Base-by-base conservation (phyloP, 2,329 filamentous ascomycete species). In the Penicillium sp. region DNA sequence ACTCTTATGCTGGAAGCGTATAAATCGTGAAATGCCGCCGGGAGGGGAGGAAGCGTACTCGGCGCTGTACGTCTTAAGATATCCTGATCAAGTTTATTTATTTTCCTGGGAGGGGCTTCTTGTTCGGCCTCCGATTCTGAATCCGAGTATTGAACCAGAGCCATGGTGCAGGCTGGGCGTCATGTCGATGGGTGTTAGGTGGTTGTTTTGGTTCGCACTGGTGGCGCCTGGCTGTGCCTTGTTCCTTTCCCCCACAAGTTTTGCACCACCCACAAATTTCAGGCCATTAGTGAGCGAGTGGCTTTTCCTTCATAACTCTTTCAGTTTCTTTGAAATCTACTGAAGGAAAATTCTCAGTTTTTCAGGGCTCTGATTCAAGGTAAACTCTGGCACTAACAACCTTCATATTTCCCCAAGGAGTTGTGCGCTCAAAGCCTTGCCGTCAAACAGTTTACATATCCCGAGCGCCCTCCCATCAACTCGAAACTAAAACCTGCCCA, bases 1-100 rank as follows among this genome's bases (percentile, higher is more conserved):
- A 90, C 83, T 65, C 94, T 88, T 56, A 91, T 89, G 46, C 89
- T 91, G 11, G 91, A 90, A 30, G 93, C 90, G 78, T 99, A 98
- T 58, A 98, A 84, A 75, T 97, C 91, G 75, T 93, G 91, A 76
- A 99, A 98, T 59, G 86, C 81, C 13, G 88, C 78, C 8, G 93
- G 94, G 23, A 97, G 84, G 8, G 93, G 91, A 31, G 91, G 92
- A 41, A 93, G 79, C 26, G 74, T 71, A 52, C 71, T 54, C 21
- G 46, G 57, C 9, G 71, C 69, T 15, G n/a, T 29, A 56, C 13
- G 35, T 30, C 61, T 64, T 54, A 48, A 31, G 13, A 57, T 9
- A 21, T 54, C 47, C 54, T 63, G 64, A 23, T 69, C 65, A 31
- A 60, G 61, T 58, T 66, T 71, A 51, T 75, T 77, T 55, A 67